phyloP scores from a whole-genome alignment of 2,329 filamentous ascomycete species.

The Ustilaginoidea virens region DNA sequence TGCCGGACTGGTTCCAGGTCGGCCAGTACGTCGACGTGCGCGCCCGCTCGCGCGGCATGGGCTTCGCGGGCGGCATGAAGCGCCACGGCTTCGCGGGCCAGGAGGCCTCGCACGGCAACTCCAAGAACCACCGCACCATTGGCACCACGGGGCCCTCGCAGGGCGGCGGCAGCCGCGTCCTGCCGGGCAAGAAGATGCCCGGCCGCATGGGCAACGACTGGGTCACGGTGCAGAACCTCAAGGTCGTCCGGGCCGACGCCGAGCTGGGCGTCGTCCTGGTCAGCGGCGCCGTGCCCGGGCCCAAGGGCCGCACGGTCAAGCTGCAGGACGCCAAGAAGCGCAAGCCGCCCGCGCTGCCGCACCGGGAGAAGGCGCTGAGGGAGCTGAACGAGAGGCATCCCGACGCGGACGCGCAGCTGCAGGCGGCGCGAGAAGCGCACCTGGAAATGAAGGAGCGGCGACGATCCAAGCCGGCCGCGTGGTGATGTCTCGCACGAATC shows the following conservation, averaged over 20 bases:
- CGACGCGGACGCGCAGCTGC: slow-evolving; percentile 27
- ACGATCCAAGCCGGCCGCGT: slow-evolving; percentile 14
- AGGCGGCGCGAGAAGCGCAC: slow-evolving; percentile 33
- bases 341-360: slow-evolving; percentile 34
- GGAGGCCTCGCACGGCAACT: slow-evolving; percentile 87
- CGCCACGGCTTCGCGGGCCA: slow-evolving; percentile 80
- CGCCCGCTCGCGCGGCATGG: slow-evolving; percentile 69
- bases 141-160: slow-evolving; percentile 83
- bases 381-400: slow-evolving; percentile 30
- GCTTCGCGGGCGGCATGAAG: slow-evolving; percentile 98
- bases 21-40: slow-evolving; percentile 85
- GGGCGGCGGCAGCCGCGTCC: slow-evolving; percentile 79
- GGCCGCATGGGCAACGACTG: slow-evolving; percentile 86
- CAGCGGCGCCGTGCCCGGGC: slow-evolving; percentile 73
- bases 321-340: slow-evolving; percentile 89
- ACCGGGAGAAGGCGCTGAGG: slow-evolving; percentile 29
- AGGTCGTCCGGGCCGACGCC: slow-evolving; percentile 74
- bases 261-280: slow-evolving; percentile 80
- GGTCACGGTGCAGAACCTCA: slow-evolving; percentile 82
- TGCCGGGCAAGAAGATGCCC: slow-evolving; percentile 96
- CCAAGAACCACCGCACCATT: slow-evolving; percentile 81
- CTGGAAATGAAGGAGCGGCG: slow-evolving; percentile 37
- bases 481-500: no score
- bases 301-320: slow-evolving; percentile 71
- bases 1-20: slow-evolving; percentile 79